phyloP scores from a whole-genome alignment of 768 basidiomycete genomes.

The Gymnopilus junonius region DNA sequence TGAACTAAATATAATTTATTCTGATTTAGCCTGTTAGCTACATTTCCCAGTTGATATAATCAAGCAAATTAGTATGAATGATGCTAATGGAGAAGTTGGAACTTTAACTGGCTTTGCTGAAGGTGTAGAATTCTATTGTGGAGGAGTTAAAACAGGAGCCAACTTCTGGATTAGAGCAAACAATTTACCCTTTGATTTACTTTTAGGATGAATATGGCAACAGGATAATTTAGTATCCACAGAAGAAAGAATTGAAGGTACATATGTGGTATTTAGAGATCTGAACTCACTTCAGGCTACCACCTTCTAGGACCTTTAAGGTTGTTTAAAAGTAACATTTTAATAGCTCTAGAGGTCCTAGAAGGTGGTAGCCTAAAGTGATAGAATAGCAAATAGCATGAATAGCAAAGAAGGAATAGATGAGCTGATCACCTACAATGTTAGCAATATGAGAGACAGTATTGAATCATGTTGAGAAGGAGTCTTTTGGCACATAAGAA shows the following conservation, averaged over 20 bases:
- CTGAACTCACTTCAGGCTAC: no score
- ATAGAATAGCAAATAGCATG: neutral
- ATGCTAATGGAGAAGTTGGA: constrained; percentile 32
- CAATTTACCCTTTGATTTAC: constrained; percentile 10
- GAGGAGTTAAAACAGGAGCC: constrained; percentile 20
- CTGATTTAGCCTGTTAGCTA: constrained; percentile 9
- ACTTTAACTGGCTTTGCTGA: constrained; percentile 23
- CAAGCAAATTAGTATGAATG: constrained; percentile 18
- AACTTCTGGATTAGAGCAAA: constrained; percentile 26
- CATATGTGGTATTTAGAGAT: constrained; percentile 10
- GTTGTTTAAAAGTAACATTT: no score
- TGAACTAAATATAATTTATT: constrained; percentile 25
- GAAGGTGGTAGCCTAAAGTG: no score
- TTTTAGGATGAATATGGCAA: constrained; percentile 16
- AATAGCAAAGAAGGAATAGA: neutral
- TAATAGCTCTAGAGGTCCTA: no score
- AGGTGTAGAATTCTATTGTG: constrained; percentile 24
- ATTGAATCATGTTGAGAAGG: constrained; percentile 32
- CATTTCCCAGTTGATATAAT: constrained; percentile 18
- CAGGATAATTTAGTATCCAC: constrained; percentile 7
- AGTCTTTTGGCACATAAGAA: constrained; percentile 26
- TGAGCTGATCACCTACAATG: constrained; percentile 23
- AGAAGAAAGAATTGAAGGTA: constrained; percentile 6
- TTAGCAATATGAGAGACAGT: constrained; percentile 27
- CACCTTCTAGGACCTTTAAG: no score